Conservation (phyloP, 306 rosid genomes). For the Echinosophora koreensis region DNA sequence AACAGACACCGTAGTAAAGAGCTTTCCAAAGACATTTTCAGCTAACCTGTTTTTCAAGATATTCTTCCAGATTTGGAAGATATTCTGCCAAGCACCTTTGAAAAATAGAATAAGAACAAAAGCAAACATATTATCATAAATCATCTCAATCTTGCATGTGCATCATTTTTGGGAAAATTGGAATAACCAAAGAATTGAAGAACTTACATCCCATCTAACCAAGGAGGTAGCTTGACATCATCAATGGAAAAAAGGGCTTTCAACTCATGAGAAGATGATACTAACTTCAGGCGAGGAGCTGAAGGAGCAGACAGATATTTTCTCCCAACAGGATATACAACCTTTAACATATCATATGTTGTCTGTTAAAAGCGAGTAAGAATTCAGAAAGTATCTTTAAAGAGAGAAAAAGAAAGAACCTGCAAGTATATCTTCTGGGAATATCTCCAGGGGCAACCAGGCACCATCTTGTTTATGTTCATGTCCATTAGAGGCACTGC, state of each 20-base stretch:
- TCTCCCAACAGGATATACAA: constrained; percentile 86
- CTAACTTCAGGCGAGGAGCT: constrained; percentile 86
- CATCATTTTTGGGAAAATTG: background rate
- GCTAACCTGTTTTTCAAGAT: constrained; percentile 89
- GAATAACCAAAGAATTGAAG: constrained; percentile 39
- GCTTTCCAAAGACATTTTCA: constrained; percentile 28
- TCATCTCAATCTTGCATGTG: constrained; percentile 19
- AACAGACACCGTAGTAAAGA: constrained; percentile 26
- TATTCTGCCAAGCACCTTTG: constrained; percentile 95
- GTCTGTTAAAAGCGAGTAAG: constrained; percentile 33
- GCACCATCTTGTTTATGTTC: constrained; percentile 88
- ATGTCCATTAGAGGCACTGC: constrained; percentile 88
- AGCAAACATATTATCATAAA: constrained; percentile 36
- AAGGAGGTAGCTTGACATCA: constrained; percentile 87
- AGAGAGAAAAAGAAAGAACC: constrained; percentile 57
- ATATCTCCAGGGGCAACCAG: constrained; percentile 84
- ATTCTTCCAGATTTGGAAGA: constrained; percentile 87
- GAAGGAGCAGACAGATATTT: constrained; percentile 71
- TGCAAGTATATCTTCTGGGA: constrained; percentile 87
- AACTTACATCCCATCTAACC: constrained; percentile 93
- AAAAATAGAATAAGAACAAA: constrained; percentile 41
- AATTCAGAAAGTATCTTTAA: constrained; percentile 4
- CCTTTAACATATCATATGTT: constrained; percentile 52
- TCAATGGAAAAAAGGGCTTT: constrained; percentile 81
- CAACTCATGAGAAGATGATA: constrained; percentile 72